These are phyloP conservation scores for Yamadazyma siamensis DNA, from an alignment of 1,139 yeast genomes.

Conservation along the genomic window DNA sequence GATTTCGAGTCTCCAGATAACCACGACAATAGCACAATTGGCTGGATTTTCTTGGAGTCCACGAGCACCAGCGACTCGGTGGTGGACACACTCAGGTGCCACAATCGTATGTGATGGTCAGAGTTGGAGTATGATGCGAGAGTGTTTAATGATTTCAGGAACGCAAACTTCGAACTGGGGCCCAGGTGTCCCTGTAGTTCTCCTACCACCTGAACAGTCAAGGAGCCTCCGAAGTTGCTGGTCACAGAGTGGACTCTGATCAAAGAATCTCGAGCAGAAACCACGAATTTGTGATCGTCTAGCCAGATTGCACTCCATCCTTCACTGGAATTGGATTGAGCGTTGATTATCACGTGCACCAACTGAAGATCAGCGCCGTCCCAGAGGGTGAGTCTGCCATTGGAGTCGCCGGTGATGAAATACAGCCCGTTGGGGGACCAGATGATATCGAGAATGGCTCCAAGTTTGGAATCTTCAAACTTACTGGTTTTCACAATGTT, in stretches of 20 bases:
- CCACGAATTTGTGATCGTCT: conserved; percentile 64
- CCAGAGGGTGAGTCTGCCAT: conserved; percentile 35
- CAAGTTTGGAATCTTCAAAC: conserved; percentile 2
- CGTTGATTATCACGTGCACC: conserved; percentile 23
- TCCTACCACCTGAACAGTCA: conserved; percentile 53
- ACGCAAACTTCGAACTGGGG: conserved; percentile 52
- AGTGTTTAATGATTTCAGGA: conserved; percentile 48
- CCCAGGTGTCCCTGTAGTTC: conserved; percentile 67
- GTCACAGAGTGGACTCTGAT: conserved; percentile 57
- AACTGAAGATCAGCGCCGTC: conserved; percentile 33
- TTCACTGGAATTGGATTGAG: conserved; percentile 1
- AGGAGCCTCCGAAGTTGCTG: conserved; percentile 3
- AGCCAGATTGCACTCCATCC: conserved; percentile 53
- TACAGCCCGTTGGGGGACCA: conserved; percentile 40
- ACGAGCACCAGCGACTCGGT: conserved; percentile 38
- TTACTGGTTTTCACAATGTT: conserved; percentile 39
- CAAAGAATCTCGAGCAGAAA: conserved; percentile 56
- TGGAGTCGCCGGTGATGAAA: conserved; percentile 31
- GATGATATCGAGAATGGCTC: conserved; percentile 19
- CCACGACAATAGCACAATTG: conserved; percentile 58
- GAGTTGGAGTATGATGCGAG: conserved; percentile 71
- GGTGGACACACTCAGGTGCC: conserved; percentile 59
- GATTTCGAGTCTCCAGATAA: conserved; percentile 18
- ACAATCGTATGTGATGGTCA: conserved; percentile 66
- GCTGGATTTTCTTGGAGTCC: conserved; percentile 34